These are phyloP conservation scores for Serendipita vermifera DNA, from an alignment of 768 basidiomycete genomes.

Conservation along the genomic window DNA sequence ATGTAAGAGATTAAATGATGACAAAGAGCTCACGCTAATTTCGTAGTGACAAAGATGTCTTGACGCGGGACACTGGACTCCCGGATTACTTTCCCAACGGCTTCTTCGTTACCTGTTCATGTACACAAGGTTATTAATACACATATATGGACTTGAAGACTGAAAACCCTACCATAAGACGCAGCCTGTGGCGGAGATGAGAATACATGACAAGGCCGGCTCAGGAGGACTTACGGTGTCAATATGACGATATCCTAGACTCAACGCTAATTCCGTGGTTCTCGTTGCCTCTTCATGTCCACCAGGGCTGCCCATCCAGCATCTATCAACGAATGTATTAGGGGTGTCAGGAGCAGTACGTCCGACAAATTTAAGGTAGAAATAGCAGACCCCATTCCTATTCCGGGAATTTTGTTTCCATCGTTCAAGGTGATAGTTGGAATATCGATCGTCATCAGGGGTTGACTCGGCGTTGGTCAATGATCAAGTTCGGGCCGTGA, in stretches of 20 bases:
- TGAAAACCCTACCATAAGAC: constrained; percentile 22
- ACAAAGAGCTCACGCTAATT: constrained; percentile 16
- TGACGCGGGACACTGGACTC: constrained; percentile 19
- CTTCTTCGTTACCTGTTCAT: constrained; percentile 35
- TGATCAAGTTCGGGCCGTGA: not conserved
- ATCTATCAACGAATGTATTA: too few relatives aligned
- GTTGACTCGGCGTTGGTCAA: not conserved
- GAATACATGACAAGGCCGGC: constrained; percentile 27
- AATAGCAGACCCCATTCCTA: not conserved
- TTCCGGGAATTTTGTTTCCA: not conserved
- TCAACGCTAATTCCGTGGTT: constrained; percentile 26
- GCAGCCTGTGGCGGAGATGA: constrained; percentile 20
- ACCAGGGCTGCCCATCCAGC: constrained; percentile 30
- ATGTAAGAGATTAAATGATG: not conserved
- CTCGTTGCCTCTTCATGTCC: constrained; percentile 30
- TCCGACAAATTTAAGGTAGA: too few relatives aligned
- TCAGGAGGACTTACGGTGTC: constrained; percentile 21
- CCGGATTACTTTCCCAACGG: constrained; percentile 34
- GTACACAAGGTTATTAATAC: too few relatives aligned
- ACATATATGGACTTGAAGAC: not conserved
- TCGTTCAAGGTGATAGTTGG: not conserved
- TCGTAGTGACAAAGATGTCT: constrained; percentile 21
- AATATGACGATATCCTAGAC: constrained; percentile 38
- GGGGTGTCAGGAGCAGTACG: too few relatives aligned
- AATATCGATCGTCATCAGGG: not conserved